These are phyloP conservation scores for Nakaseomyces sp. DNA, from an alignment of 1,139 yeast species.

Conservation along the genomic window DNA sequence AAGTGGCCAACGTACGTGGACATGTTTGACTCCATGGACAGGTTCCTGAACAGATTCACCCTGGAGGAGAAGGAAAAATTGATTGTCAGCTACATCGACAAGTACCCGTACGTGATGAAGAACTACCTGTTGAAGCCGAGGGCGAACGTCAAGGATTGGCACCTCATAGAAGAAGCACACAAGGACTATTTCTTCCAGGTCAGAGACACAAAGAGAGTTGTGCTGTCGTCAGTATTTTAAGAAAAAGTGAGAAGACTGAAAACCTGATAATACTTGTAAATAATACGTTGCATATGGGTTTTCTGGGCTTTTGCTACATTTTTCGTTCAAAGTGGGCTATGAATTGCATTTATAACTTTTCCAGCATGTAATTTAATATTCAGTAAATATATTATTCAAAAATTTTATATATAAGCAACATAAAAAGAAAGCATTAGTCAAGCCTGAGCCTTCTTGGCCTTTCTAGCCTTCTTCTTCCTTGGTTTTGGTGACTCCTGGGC, in stretches of 20 bases:
- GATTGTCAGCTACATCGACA: slow-evolving; percentile 13
- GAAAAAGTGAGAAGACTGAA: not conserved
- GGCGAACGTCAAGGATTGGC: slow-evolving; percentile 20
- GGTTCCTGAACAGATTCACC: slow-evolving; percentile 17
- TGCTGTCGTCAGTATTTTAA: slow-evolving; percentile 8
- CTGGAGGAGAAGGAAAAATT: slow-evolving; percentile 5
- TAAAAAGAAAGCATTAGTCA: too few species aligned
- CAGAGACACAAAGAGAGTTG: slow-evolving; percentile 17
- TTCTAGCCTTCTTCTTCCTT: slow-evolving; percentile 2
- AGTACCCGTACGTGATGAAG: slow-evolving; percentile 27
- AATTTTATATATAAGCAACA: too few species aligned
- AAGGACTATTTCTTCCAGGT: slow-evolving; percentile 15
- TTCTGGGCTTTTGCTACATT: too few species aligned
- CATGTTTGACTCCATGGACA: slow-evolving; percentile 32
- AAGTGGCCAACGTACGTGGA: slow-evolving; percentile 42
- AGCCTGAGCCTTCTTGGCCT: not conserved
- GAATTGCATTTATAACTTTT: too few species aligned
- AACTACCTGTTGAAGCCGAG: slow-evolving; percentile 24
- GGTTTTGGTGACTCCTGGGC: not conserved
- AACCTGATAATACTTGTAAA: not conserved
- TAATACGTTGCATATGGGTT: not conserved
- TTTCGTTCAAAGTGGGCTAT: too few species aligned
- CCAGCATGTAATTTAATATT: not conserved
- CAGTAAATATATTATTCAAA: too few species aligned
- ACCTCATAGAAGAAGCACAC: slow-evolving; percentile 17